Conservation (phyloP, 2,329 filamentous ascomycete genomes). For the Thermomyces lanuginosus region DNA sequence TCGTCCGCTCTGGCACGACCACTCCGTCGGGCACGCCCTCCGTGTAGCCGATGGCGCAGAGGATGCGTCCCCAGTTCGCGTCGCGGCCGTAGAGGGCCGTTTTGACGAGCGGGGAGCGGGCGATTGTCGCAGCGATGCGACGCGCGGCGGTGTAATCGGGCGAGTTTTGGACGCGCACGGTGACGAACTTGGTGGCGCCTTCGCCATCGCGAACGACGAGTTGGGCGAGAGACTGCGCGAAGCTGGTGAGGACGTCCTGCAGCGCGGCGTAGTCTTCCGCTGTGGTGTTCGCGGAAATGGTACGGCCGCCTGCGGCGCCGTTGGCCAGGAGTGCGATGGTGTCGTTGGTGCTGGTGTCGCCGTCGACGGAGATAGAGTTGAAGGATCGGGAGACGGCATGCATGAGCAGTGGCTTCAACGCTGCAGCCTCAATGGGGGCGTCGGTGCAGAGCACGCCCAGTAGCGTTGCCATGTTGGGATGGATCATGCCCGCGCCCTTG, state of each 20-base stretch:
- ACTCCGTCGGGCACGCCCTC: constrained; percentile 30
- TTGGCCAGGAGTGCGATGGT: constrained; percentile 91
- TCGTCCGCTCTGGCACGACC: constrained; percentile 40
- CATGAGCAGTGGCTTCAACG: constrained; percentile 54
- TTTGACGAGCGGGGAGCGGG: constrained; percentile 84
- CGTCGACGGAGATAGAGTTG: constrained; percentile 93
- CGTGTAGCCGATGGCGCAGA: constrained; percentile 81
- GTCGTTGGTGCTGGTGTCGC: constrained; percentile 95
- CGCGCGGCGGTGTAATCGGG: constrained; percentile 54
- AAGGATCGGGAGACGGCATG: constrained; percentile 70
- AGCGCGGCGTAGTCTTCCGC: constrained; percentile 55
- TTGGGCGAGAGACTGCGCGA: constrained; percentile 72
- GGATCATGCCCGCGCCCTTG: constrained; percentile 98
- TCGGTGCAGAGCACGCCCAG: constrained; percentile 87
- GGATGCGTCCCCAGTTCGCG: constrained; percentile 94
- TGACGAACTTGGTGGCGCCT: constrained; percentile 95
- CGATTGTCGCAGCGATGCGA: constrained; percentile 72
- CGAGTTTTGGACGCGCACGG: constrained; percentile 65
- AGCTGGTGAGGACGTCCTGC: constrained; percentile 52
- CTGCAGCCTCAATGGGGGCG: constrained; percentile 53
- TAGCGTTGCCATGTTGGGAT: constrained; percentile 95
- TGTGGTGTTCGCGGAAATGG: constrained; percentile 37
- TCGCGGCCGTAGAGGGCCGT: constrained; percentile 94
- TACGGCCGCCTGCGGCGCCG: constrained; percentile 63
- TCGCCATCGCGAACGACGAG: constrained; percentile 92